Base-by-base conservation (phyloP, 2,329 filamentous ascomycete species). In the Xylariomycetidae sp. region DNA sequence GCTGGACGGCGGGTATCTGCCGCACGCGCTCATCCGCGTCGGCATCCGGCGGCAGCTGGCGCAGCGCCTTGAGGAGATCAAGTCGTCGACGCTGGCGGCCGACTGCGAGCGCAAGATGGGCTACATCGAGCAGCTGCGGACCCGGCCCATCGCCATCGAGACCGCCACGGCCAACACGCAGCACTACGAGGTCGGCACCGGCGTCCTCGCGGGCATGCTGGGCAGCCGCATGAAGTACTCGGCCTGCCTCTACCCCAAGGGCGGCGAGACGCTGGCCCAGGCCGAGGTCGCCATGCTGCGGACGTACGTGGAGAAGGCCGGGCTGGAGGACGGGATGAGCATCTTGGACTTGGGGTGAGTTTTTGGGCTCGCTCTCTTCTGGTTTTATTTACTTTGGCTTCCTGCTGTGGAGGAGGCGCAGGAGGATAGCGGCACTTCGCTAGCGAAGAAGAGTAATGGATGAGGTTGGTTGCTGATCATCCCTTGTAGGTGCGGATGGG, bases 141-240 rank as follows among this genome's bases (percentile, higher is more conserved):
- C 61, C 12, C 65, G 71, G 22, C 79, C 80, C 9, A 84, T 85
- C 42, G 82, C 81, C n/a, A 71, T 85, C 45, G 76, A 82, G 54
- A 83, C 80, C 1, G 69, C 66, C 4, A 62, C 69, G 3, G 80
- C 82, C 15, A 85, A 85, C 53, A 63, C 72, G 48, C 81, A 85
- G 65, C 81, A 85, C 57, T 85, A 86, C 51, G 81, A 85, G 59
- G 80, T 85, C 25, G 78, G 77, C 25, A 82, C 80, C 0, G 76
- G 75, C 4, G 74, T 85, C 16, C 57, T 85, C 25, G 58, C 62
- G 17, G 72, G 70, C 17, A 78, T 71, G 54, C 61, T 86, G 10
- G 82, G 82, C 1, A 77, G 78, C 4, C 63, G 80, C 34, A 85
- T 85, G 79, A 85, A 85, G 67, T 86, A 85, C 55, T 80, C 73